These are phyloP conservation scores for Colletotrichum lini DNA, from an alignment of 2,329 filamentous ascomycete species.

Conservation along the genomic window DNA sequence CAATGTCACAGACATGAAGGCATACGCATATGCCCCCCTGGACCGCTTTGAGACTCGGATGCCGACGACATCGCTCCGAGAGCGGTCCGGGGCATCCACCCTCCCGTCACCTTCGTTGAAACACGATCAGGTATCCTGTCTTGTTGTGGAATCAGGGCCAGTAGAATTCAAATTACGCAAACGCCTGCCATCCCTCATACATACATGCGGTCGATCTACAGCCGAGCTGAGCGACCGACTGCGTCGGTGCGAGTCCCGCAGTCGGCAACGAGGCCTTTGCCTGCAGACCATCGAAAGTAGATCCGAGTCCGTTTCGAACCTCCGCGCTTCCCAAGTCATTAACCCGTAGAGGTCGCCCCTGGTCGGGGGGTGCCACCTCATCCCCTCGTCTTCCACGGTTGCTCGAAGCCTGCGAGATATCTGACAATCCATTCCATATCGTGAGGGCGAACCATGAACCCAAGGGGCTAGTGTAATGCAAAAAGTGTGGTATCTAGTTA, in stretches of 20 bases:
- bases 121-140: not conserved
- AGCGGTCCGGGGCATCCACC: no score
- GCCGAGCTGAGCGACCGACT: conserved; percentile 35
- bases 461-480: conserved; percentile 45
- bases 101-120: not conserved
- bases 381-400: conserved; percentile 36
- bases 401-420: conserved; percentile 42
- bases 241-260: conserved; percentile 20
- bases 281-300: conserved; percentile 37
- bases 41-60: not conserved
- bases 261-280: conserved; percentile 22
- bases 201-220: conserved; percentile 45
- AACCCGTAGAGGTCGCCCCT: conserved; percentile 33
- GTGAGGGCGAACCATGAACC: conserved; percentile 41
- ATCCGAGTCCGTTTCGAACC: conserved; percentile 47
- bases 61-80: not conserved
- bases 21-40: not conserved
- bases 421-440: conserved; percentile 41
- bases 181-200: conserved; percentile 45
- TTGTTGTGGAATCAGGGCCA: conserved; percentile 29
- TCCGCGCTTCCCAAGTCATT: conserved; percentile 47
- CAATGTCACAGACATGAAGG: conserved; percentile 9
- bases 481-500: conserved; percentile 49
- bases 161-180: conserved; percentile 43
- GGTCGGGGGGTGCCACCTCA: conserved; percentile 20